Percentiles rank a stretch among this genome's conserved stretches.
These are phyloP conservation scores for Brassica juncea DNA, from an alignment of 345 rosid genomes.

Conservation along the genomic window DNA sequence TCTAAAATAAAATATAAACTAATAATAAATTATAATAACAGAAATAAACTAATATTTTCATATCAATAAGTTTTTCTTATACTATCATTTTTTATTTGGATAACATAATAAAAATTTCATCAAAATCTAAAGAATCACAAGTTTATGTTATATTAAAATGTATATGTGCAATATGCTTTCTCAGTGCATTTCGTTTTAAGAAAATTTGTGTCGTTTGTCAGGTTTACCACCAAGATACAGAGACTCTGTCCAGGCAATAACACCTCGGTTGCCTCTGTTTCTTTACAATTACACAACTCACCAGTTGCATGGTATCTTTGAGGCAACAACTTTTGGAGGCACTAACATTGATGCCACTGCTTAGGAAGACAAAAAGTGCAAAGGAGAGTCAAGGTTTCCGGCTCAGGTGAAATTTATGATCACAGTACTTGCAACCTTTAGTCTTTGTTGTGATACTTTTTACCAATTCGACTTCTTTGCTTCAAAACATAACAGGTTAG, in stretches of 20 bases:
- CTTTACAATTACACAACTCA: constrained; percentile 97
- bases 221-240: constrained; percentile 98
- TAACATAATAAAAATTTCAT: no score
- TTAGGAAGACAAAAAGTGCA: constrained; percentile 98
- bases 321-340: constrained; percentile 97
- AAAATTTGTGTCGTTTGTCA: constrained; percentile 34
- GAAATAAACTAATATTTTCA: no score
- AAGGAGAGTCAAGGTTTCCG: constrained; percentile 97
- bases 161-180: neutral
- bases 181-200: neutral
- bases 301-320: constrained; percentile 96
- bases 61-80: no score
- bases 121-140: no score
- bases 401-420: constrained; percentile 66
- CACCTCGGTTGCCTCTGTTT: constrained; percentile 96
- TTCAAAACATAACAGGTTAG: constrained; percentile 53
- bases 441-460: neutral
- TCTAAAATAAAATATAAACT: no score
- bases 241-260: constrained; percentile 94
- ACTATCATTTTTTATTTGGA: no score
- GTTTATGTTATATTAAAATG: no score
- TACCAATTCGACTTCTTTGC: neutral
- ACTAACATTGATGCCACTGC: constrained; percentile 98
- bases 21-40: no score
- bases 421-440: neutral